Evolutionary conservation across 2,329 filamentous ascomycete genomes (phyloP).

Genomic region (Mariannaea elegans): DNA sequence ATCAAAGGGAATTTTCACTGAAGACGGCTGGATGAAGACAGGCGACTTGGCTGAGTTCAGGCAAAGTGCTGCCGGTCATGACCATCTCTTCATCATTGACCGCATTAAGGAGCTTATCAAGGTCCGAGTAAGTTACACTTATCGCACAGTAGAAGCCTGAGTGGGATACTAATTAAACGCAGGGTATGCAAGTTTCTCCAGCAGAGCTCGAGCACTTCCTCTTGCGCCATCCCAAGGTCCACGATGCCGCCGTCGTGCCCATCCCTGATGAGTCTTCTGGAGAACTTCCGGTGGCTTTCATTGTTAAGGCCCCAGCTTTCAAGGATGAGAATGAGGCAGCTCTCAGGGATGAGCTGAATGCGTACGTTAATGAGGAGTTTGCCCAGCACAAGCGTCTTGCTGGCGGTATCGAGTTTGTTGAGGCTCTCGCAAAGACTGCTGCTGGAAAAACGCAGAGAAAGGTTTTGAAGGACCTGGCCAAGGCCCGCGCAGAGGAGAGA

Average conservation of each 20-base stretch:
- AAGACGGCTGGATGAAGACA: conserved; percentile 14
- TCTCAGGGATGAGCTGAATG: conserved; percentile 1
- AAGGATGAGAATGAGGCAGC: conserved; percentile 9
- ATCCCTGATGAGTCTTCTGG: conserved; percentile 13
- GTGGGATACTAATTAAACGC: neutral
- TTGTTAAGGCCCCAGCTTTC: conserved; percentile 4
- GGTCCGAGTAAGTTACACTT: conserved; percentile 4
- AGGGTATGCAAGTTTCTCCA: conserved; percentile 17
- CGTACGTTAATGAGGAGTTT: conserved; percentile 7
- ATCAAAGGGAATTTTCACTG: conserved; percentile 9
- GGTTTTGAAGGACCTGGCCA: conserved; percentile 11
- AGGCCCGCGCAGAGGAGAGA: conserved; percentile 11
- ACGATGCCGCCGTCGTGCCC: conserved; percentile 12
- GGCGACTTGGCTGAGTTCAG: conserved; percentile 15
- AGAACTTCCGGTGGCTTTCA: conserved; percentile 14
- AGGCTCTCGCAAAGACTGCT: conserved; percentile 12
- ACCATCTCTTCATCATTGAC: conserved; percentile 17
- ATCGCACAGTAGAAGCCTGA: too few relatives aligned
- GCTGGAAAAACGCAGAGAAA: conserved; percentile 14
- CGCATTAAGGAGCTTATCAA: conserved; percentile 16
- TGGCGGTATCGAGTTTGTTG: conserved; percentile 12
- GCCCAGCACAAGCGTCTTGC: conserved; percentile 16
- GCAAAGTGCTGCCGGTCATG: conserved; percentile 6
- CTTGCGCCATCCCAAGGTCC: conserved; percentile 7
- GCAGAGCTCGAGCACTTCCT: conserved; percentile 13